Base-by-base conservation (phyloP, 768 basidiomycete genomes). In the Tylopilus cervinicoccineus region DNA sequence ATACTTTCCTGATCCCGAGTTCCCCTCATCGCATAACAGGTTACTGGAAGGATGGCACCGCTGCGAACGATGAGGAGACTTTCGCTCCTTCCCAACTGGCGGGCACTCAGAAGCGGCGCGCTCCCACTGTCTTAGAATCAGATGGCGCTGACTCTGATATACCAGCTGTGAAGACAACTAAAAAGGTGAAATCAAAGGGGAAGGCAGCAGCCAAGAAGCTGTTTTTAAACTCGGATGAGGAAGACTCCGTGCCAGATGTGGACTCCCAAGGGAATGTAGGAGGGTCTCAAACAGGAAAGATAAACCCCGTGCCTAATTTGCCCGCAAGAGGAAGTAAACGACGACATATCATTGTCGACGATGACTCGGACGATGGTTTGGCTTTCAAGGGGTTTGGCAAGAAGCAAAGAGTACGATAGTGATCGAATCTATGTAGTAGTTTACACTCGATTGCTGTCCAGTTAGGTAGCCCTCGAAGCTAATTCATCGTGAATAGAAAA, bases 401-500 rank as follows among this genome's bases (percentile, higher is more conserved):
- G 61, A 70, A 64, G 61, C 55, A 43, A 28, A 53, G 55, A 28
- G 28, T 48, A 22, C 45, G 50, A 39, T 59, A 33, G 38, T 9
- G 6, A 38, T 42, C 6, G 13, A 9, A 46, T 49, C 38, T 50
- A 53, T 33, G 16, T 10, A 26, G 29, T 51, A 49, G 20, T 37
- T 20, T 53, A 55, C 36, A 10, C 4, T 3, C 24, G 37, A 48
- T 22, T 41, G 31, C 38, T 23, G 6, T 23, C 5, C 20, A 12
- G 24, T 37, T 48, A 54, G 27, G 23, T 32, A 2, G 39, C n/a
- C 36, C 31, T 46, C 61, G 51, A 36, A 40, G 52, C 62, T 45
- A 92, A 59, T 68, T 89, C 87, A 40, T 86, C 80, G 53, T 90
- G 80, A 55, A 93, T 84, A 22, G 86, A 89, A 69, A 93, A 94